Evolutionary conservation across 495 filamentous ascomycete genomes (phyloP).

Genomic region (Tuber melanosporum): DNA sequence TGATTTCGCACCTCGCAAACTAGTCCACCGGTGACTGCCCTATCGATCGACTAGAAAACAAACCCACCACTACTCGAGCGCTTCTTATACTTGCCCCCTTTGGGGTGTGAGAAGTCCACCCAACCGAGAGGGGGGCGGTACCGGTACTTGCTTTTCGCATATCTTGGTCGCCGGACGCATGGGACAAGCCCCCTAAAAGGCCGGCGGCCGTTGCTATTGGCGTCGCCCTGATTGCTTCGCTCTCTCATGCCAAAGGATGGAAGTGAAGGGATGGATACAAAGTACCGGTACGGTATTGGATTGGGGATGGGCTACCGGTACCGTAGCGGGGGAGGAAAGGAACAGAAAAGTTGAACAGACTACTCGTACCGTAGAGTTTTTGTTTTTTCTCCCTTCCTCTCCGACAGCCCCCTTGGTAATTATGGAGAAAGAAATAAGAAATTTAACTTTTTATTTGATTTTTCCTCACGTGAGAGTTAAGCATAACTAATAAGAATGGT

Average conservation of each 20-base stretch:
- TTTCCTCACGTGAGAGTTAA: neutral
- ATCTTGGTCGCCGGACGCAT: conserved; percentile 34
- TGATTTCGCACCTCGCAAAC: conserved; percentile 1
- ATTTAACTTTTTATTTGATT: neutral
- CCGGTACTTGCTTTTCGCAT: conserved; percentile 19
- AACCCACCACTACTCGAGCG: conserved; percentile 2
- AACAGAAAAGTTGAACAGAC: neutral
- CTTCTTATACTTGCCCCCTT: conserved; percentile 36
- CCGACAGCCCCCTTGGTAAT: neutral
- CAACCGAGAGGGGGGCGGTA: neutral
- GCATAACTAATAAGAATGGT: neutral
- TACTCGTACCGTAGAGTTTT: too few species aligned
- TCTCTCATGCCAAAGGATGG: neutral
- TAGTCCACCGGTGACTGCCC: neutral
- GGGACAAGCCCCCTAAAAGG: conserved; percentile 8
- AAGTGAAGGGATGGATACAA: neutral
- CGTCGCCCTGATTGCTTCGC: neutral
- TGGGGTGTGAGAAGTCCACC: conserved; percentile 6
- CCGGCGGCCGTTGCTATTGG: neutral
- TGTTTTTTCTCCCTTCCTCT: neutral
- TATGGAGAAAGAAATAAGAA: neutral
- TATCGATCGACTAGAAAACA: conserved; percentile 17
- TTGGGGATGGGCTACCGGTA: neutral
- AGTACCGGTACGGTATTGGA: neutral
- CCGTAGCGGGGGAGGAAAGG: neutral